Evolutionary conservation across 2,329 filamentous ascomycete species (phyloP).

Genomic region (Cladosporium phlei): DNA sequence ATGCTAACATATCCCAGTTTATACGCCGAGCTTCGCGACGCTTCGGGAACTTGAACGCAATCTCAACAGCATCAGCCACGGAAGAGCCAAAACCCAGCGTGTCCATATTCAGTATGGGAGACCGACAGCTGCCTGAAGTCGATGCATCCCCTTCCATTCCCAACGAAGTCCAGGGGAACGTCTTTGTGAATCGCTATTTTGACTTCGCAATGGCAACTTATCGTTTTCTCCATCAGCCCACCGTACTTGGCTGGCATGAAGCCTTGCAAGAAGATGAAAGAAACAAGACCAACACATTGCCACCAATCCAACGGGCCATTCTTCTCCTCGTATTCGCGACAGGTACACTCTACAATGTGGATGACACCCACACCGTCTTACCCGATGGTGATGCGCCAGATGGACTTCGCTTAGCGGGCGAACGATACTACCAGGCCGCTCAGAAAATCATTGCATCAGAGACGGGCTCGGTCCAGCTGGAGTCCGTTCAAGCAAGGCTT

Average conservation of each 20-base stretch:
- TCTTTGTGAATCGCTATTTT: conserved; percentile 39
- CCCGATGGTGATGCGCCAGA: conserved; percentile 15
- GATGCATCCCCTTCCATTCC: conserved; percentile 42
- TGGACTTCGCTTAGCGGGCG: conserved; percentile 25
- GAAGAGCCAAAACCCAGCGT: conserved; percentile 34
- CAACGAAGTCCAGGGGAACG: conserved; percentile 26
- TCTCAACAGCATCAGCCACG: conserved; percentile 16
- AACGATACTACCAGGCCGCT: conserved; percentile 24
- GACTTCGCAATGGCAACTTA: conserved; percentile 41
- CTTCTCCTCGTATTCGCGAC: conserved; percentile 53
- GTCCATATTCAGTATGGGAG: conserved; percentile 49
- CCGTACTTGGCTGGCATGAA: conserved; percentile 45
- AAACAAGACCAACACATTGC: conserved; percentile 36
- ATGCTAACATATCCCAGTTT: conserved; percentile 28
- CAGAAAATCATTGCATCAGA: conserved; percentile 22
- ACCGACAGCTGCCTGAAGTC: conserved; percentile 45
- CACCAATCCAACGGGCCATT: conserved; percentile 40
- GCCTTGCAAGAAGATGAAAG: conserved; percentile 33
- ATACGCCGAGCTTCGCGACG: conserved; percentile 48
- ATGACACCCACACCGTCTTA: conserved; percentile 32
- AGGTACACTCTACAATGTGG: conserved; percentile 28
- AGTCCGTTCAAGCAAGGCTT: conserved; percentile 39
- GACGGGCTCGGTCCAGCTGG: conserved; percentile 24
- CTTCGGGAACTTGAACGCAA: conserved; percentile 34
- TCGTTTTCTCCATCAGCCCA: conserved; percentile 42